These are phyloP conservation scores for Lactarius deliciosus DNA, from an alignment of 768 basidiomycete species.

Conservation along the genomic window DNA sequence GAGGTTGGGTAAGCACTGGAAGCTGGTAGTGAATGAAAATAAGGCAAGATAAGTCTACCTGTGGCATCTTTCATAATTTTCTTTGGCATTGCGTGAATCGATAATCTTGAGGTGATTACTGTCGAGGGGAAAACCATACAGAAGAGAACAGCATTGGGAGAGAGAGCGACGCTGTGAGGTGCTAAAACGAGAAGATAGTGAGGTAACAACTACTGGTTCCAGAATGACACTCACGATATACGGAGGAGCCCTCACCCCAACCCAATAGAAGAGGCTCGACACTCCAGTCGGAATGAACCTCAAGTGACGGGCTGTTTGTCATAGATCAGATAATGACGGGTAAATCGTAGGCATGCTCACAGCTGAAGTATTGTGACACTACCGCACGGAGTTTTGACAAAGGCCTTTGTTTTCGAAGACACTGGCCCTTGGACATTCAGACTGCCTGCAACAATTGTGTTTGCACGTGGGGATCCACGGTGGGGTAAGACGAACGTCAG, in stretches of 20 bases:
- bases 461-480: conserved; percentile 11
- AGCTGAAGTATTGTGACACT: conserved; percentile 17
- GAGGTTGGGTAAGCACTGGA: conserved; percentile 8
- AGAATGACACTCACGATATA: conserved; percentile 14
- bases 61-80: background rate
- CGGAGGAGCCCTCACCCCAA: conserved; percentile 22
- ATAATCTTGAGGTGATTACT: conserved; percentile 17
- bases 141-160: conserved; percentile 59
- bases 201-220: background rate
- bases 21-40: background rate
- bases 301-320: conserved; percentile 14
- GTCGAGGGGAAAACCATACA: conserved; percentile 46
- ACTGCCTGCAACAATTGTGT: conserved; percentile 23
- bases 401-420: conserved; percentile 9
- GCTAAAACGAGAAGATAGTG: conserved; percentile 42
- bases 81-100: conserved; percentile 25
- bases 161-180: conserved; percentile 52
- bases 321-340: background rate
- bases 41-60: conserved; percentile 26
- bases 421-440: conserved; percentile 13
- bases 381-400: conserved; percentile 15
- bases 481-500: conserved; percentile 26
- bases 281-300: conserved; percentile 22
- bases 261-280: conserved; percentile 22
- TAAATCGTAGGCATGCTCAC: conserved; percentile 3